Percentiles rank a stretch among this genome's conserved stretches.
phyloP scores from a whole-genome alignment of 257 asterid genomes.

The Sherardia arvensis region DNA sequence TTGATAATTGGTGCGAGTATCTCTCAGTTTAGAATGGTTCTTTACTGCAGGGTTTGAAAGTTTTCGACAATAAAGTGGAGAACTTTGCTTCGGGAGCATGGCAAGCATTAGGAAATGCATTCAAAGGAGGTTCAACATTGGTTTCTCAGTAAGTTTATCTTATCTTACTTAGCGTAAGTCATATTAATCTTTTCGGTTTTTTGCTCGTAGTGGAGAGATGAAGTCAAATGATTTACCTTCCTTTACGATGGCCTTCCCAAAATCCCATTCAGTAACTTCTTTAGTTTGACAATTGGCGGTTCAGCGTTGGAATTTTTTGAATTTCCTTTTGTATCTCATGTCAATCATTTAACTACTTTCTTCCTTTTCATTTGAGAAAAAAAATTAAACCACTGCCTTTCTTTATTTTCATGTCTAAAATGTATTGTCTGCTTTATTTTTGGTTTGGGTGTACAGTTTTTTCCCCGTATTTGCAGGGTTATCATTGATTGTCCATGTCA shows the following conservation, averaged over 20 bases:
- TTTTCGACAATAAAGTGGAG: slow-evolving; percentile 70
- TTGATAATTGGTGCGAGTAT: not conserved
- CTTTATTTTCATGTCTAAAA: not conserved
- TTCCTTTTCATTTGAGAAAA: not conserved
- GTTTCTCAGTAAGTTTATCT: slow-evolving; percentile 39
- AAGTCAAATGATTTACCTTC: not conserved
- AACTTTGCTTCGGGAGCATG: slow-evolving; percentile 94
- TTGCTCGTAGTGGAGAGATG: not conserved
- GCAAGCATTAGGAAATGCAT: slow-evolving; percentile 93
- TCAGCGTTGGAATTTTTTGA: not conserved
- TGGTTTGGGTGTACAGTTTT: not conserved
- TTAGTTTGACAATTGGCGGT: slow-evolving; percentile 1
- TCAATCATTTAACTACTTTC: not conserved
- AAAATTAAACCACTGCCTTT: not conserved
- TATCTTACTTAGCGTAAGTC: not conserved
- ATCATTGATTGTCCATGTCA: not conserved
- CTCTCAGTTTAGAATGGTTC: not conserved
- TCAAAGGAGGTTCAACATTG: slow-evolving; percentile 71
- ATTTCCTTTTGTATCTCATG: not conserved
- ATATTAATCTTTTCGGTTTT: not conserved
- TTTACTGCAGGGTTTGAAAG: slow-evolving; percentile 74
- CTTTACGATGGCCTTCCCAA: too few species aligned
- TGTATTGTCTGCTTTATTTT: not conserved
- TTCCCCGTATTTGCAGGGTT: not conserved
- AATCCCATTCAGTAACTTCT: too few species aligned